Evolutionary conservation across 139 green algal species (phyloP), one percentile per base, ranked within the genome.

Genomic region (Picochlorum sp.): DNA sequence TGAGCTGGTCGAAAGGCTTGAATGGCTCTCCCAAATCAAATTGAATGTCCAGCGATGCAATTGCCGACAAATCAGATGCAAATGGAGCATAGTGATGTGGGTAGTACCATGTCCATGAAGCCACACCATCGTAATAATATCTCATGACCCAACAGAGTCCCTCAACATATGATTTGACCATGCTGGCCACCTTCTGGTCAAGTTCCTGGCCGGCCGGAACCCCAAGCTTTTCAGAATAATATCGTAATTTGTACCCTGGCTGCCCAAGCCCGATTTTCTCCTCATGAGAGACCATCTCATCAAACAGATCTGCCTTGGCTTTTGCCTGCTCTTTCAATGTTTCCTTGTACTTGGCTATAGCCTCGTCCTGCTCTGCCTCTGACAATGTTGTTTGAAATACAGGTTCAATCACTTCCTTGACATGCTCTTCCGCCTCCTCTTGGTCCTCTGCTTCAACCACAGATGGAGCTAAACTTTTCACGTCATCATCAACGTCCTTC

Each of bases 61-160:
- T 66, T 62, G 66, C 38, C 13, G 73, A 47, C 49, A 99, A 77
- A 79, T 99, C 94, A 6, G 85, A 93, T 7, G 94, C 92, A 77
- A 99, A 98, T n/a, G 94, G 94, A 9, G 94, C 94, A 73, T 99
- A 99, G 81, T 99, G 94, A 78, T 92, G 95, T 13, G 92, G 94
- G 74, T 96, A 99, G 77, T 87, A 99, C 88, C 86, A 92, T 54
- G 41, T 82, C 81, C 81, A 87, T 49, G 78, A 83, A 24, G 81
- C 75, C 28, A 87, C 81, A 50, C 80, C 88, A 38, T 91, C 84
- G 67, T 94, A 95, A 80, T 95, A 94, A 75, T 95, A 98, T 45
- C 58, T 55, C 86, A 97, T 92, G 31, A 98, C 93, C 94, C 94
- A 99, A 73, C 75, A 87, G 66, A 99, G 77, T 1, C 94, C 94